Evolutionary conservation across 805 yeast species (phyloP), one percentile per base, ranked within the genome.

Genomic region (Starmerella asiatica): DNA sequence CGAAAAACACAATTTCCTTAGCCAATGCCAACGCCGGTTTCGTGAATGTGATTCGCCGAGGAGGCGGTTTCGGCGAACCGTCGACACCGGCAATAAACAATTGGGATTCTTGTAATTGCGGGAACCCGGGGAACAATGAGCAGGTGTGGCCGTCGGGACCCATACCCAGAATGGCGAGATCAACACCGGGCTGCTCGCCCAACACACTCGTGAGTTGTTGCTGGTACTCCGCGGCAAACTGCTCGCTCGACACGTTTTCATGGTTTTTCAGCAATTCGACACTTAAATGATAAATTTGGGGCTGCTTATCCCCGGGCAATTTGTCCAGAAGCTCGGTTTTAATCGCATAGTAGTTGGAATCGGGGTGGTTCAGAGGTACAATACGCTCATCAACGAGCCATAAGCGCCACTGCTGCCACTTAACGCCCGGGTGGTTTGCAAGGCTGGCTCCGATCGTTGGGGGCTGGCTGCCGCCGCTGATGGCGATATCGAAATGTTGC

Each of bases 101-200:
- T 8, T 56, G 36, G 21, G 62, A 57, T 55, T 79, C 88, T 26
- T 37, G 23, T 41, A 85, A 65, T 52, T 83, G 67, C 44, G 59
- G 52, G 58, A 84, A 94, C 29, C 79, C 85, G 11, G 95, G 95
- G 71, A 85, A 85, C 47, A 85, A 65, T 1, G 95, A 85, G 63
- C 94, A 82, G 32, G 94, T 85, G 59, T 85, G 96, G 29, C 95
- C 96, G 55, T 85, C 96, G 27, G 95, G 95, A 6, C 96, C 96
- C 58, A 91, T 80, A 18, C 96, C 96, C 47, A 85, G 67, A 40
- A 84, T 63, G 18, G 85, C 63, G 51, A 84, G 63, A 59, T 85
- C 94, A 24, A 72, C 53, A 1, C 26, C 42, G 23, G 54, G 55
- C 37, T 51, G 34, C 9, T 36, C 27, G 21, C 54, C 59, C 21